Conservation (phyloP, 1,139 yeast genomes). For the Lodderomyces jiufengensis region DNA sequence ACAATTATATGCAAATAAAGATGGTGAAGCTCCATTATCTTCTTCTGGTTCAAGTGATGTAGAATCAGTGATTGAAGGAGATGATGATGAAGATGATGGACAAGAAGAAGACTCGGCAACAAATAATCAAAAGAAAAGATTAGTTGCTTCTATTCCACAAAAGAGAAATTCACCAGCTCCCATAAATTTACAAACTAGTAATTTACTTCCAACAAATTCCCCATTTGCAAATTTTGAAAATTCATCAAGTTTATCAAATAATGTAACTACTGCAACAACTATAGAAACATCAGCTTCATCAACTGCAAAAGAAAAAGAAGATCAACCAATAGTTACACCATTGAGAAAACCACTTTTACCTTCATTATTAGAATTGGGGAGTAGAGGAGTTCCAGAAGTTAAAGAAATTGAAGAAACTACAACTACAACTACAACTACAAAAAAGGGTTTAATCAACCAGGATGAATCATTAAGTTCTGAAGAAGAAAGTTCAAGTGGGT, state of each 20-base stretch:
- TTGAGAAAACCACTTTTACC: conserved; percentile 35
- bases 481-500: too few species aligned
- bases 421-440: too few species aligned
- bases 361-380: conserved; percentile 53
- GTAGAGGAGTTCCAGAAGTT: conserved; percentile 63
- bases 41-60: conserved; percentile 13
- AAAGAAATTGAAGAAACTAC: conserved; percentile 27
- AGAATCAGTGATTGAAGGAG: conserved; percentile 8
- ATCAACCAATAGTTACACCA: not conserved
- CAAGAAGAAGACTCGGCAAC: conserved; percentile 8
- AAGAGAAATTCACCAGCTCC: conserved; percentile 6
- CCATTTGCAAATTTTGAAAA: too few species aligned
- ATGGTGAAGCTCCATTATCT: conserved; percentile 1
- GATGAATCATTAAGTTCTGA: too few species aligned
- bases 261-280: too few species aligned
- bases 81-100: conserved; percentile 7
- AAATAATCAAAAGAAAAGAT: conserved; percentile 14
- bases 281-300: not conserved
- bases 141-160: conserved; percentile 16
- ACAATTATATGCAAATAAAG: conserved; percentile 1
- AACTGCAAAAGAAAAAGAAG: not conserved
- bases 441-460: too few species aligned
- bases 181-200: too few species aligned
- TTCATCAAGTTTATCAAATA: too few species aligned
- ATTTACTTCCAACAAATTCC: too few species aligned